Percentiles rank a stretch among this genome's conserved stretches.
These are phyloP conservation scores for Chlamydomonas incerta DNA, from an alignment of 139 green algal genomes.

Conservation along the genomic window DNA sequence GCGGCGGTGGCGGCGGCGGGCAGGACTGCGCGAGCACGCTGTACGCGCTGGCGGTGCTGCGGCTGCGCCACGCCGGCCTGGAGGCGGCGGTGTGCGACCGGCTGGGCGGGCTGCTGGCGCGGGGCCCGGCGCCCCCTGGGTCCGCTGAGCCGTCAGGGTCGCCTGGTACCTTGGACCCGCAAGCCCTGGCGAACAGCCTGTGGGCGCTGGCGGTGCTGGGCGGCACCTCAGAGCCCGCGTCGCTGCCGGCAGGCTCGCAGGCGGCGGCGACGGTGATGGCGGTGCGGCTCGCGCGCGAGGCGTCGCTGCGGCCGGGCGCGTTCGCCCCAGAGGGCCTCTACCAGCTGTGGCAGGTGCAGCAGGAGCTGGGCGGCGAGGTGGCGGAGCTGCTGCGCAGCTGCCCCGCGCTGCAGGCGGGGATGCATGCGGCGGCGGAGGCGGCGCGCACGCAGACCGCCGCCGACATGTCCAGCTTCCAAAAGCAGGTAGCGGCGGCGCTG, in stretches of 20 bases:
- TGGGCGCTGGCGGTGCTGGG: constrained; percentile 6
- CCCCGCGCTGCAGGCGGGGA: too few species aligned
- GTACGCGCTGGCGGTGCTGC: constrained; percentile 19
- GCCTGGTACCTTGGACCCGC: not conserved
- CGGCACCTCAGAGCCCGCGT: too few species aligned
- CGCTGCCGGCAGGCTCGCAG: not conserved
- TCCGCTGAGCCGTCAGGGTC: not conserved
- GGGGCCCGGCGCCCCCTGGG: not conserved
- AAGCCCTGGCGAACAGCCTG: not conserved
- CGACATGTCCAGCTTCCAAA: not conserved
- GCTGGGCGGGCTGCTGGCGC: not conserved
- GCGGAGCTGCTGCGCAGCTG: not conserved
- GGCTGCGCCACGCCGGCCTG: not conserved
- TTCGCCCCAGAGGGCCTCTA: not conserved
- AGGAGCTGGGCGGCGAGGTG: not conserved
- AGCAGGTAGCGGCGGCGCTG: not conserved
- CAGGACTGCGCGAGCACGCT: constrained; percentile 7
- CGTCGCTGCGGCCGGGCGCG: not conserved
- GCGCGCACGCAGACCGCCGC: too few species aligned
- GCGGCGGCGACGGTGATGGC: not conserved
- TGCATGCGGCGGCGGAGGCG: not conserved
- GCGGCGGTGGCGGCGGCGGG: not conserved
- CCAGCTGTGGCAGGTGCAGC: not conserved
- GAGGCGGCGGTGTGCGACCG: not conserved
- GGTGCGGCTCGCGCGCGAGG: not conserved